Evolutionary conservation across 2,329 filamentous ascomycete genomes (phyloP).

Genomic region (Hymenoscyphus fructigenus): DNA sequence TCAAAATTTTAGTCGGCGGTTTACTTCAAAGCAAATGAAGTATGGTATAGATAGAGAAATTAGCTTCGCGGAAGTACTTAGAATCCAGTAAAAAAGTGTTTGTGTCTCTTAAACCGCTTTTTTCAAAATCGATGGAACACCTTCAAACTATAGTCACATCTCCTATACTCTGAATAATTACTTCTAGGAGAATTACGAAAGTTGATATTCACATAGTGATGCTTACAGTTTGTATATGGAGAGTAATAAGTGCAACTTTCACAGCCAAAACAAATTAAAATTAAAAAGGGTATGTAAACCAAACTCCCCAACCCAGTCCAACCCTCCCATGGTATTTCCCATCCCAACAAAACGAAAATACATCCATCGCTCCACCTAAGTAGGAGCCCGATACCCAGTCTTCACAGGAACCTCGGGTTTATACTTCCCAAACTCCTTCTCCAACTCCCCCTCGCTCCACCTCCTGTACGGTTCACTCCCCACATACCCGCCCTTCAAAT

Average conservation of each 20-base stretch:
- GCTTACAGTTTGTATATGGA: too few relatives aligned
- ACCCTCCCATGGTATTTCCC: not conserved
- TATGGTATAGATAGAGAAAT: not conserved
- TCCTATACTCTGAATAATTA: too few relatives aligned
- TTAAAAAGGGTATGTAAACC: not conserved
- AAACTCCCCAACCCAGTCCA: not conserved
- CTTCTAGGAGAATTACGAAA: too few relatives aligned
- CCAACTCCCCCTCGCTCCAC: conserved; percentile 36
- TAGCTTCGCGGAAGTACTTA: not conserved
- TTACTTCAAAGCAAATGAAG: not conserved
- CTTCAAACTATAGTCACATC: too few relatives aligned
- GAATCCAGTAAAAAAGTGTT: too few relatives aligned
- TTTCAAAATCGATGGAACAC: too few relatives aligned
- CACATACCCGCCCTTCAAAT: conserved; percentile 30
- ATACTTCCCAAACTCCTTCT: conserved; percentile 30
- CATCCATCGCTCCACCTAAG: not conserved
- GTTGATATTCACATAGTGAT: too few relatives aligned
- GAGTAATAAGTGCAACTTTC: too few relatives aligned
- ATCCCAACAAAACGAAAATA: too few relatives aligned
- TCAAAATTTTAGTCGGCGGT: not conserved
- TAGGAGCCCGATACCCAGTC: conserved; percentile 8
- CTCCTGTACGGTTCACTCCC: conserved; percentile 32
- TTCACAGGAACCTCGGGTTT: conserved; percentile 19
- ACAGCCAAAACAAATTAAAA: not conserved
- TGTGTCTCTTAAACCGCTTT: too few relatives aligned